Conservation (phyloP, 2,329 filamentous ascomycete species). For the Fusarium begoniae region DNA sequence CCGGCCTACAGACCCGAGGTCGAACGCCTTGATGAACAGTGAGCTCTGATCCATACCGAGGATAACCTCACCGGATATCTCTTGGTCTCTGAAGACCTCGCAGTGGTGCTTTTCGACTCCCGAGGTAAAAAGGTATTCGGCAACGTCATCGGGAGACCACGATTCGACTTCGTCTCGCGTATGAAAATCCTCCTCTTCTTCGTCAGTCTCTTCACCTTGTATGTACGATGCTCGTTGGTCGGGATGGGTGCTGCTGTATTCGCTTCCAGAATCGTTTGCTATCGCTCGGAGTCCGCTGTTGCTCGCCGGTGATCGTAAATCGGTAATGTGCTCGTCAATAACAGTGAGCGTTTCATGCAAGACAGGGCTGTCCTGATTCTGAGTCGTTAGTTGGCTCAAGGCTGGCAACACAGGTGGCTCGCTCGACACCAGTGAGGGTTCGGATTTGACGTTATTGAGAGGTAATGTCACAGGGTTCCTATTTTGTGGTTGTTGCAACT, state of each 20-base stretch:
- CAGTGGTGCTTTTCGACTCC: slow-evolving; percentile 92
- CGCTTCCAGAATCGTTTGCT: slow-evolving; percentile 82
- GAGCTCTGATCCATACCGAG: slow-evolving; percentile 96
- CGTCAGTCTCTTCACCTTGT: slow-evolving; percentile 92
- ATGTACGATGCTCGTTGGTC: slow-evolving; percentile 88
- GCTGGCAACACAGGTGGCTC: slow-evolving; percentile 39
- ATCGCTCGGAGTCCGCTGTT: slow-evolving; percentile 61
- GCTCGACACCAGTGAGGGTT: slow-evolving; percentile 39
- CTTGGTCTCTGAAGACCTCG: slow-evolving; percentile 93
- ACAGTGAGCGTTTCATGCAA: slow-evolving; percentile 95
- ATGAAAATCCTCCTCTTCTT: slow-evolving; percentile 83
- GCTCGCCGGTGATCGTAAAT: slow-evolving; percentile 70
- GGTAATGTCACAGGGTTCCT: slow-evolving; percentile 54
- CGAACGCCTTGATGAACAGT: slow-evolving; percentile 93
- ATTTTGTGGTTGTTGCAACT: slow-evolving; percentile 49
- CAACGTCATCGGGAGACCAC: slow-evolving; percentile 85
- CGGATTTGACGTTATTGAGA: slow-evolving; percentile 53
- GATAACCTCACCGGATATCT: slow-evolving; percentile 93
- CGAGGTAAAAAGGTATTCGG: slow-evolving; percentile 85
- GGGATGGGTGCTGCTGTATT: slow-evolving; percentile 85
- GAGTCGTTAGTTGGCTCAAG: slow-evolving; percentile 52
- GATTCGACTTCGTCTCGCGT: slow-evolving; percentile 75
- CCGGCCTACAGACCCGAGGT: slow-evolving; percentile 88
- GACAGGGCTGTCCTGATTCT: slow-evolving; percentile 71
- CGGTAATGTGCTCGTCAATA: slow-evolving; percentile 96